phyloP scores from a whole-genome alignment of 345 rosid genomes.

The Eucalyptus cladocalyx region DNA sequence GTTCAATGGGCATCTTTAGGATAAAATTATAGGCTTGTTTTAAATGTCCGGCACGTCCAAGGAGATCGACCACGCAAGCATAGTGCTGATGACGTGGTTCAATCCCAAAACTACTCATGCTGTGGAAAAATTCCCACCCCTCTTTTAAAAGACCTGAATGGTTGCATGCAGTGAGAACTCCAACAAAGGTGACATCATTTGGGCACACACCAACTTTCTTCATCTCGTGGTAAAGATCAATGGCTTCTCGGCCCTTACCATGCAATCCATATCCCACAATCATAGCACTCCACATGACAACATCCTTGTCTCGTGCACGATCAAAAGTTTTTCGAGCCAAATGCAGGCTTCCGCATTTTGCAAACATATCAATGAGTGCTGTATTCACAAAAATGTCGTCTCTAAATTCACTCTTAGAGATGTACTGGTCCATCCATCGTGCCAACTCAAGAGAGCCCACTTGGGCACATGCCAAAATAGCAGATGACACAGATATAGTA shows the following conservation, averaged over 20 bases:
- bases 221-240: neutral
- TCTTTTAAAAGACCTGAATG: constrained; percentile 4
- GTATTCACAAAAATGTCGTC: neutral
- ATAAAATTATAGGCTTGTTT: neutral
- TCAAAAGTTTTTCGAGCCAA: neutral
- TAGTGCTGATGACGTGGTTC: constrained; percentile 8
- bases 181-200: constrained; percentile 8
- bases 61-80: constrained; percentile 6
- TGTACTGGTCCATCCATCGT: neutral
- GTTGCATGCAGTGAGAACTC: constrained; percentile 4
- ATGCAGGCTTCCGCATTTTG: constrained; percentile 1
- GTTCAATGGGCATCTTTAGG: constrained; percentile 2
- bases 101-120: neutral
- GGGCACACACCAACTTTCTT: neutral
- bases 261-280: constrained; percentile 6
- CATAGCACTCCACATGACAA: constrained; percentile 12
- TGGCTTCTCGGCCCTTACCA: constrained; percentile 2
- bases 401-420: neutral
- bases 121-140: constrained; percentile 4
- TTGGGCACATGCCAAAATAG: constrained; percentile 3
- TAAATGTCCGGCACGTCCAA: constrained; percentile 2
- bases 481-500: constrained; percentile 1
- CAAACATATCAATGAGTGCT: constrained; percentile 6
- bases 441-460: constrained; percentile 5
- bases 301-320: neutral